Evolutionary conservation across 257 asterid species (phyloP), one percentile per base, ranked within the genome.

Genomic region (Linaria vulgaris): DNA sequence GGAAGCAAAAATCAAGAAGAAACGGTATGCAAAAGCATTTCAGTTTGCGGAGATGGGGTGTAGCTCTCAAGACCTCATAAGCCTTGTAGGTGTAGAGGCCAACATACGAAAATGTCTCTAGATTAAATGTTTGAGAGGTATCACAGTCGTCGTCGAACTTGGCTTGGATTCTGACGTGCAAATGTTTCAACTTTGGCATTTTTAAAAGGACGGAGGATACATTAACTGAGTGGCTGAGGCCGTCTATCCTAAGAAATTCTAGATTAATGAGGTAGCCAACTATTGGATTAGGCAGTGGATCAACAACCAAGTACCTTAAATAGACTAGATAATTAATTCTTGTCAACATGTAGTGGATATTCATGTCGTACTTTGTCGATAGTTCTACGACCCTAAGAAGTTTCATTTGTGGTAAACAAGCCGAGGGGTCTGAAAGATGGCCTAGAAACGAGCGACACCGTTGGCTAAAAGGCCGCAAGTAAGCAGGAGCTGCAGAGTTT

Each of bases 301-400:
- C 21, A 56, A 45, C 11, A 24, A 31, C 64, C 71, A 67, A 27
- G 48, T 67, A 56, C 55, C 64, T 67, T 56, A 67, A 56, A 4
- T 55, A 22, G 30, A 67, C 17, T 1, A 56, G 30, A 10, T 9
- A n/a, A 4, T 16, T 9, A 14, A 51, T n/a, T 14, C 9, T 49
- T 31, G 13, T 12, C 13, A 30, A 11, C 31, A 2, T 21, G 22
- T 23, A 4, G 39, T 9, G 13, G 37, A 1, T 0, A 31, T 11
- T 9, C 27, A 21, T 3, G 52, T 20, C 10, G 0, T 4, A 5
- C 6, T 8, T 1, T 15, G 9, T 0, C 9, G 12, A 5, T 16
- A 62, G 27, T 14, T 67, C 58, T 56, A 67, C 21, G 41, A 47
- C 59, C 51, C 46, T 57, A 0, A 67, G 43, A 27, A 5, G 56